Evolutionary conservation across 2,329 filamentous ascomycete species (phyloP).

Genomic region (Fusarium sublunatum): DNA sequence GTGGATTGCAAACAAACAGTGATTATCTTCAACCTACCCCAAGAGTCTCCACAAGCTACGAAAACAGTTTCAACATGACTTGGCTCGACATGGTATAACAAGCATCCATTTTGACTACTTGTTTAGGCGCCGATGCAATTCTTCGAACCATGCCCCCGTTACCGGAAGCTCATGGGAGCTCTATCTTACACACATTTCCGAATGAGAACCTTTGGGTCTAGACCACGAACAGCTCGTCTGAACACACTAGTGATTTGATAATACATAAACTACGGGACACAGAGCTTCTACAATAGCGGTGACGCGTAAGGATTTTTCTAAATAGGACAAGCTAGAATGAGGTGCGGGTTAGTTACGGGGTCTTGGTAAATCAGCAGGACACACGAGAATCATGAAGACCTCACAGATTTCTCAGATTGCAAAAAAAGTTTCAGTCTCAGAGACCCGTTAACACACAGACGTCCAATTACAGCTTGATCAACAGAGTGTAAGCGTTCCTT

Average conservation of each 20-base stretch:
- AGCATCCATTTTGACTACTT: conserved; percentile 6
- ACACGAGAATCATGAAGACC: conserved; percentile 15
- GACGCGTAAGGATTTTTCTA: conserved; percentile 20
- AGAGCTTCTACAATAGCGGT: not conserved
- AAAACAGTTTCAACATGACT: conserved; percentile 20
- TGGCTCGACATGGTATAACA: conserved; percentile 22
- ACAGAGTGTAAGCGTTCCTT: conserved; percentile 13
- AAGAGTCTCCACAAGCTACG: conserved; percentile 11
- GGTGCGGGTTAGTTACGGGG: conserved; percentile 5
- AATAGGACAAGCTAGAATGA: not conserved
- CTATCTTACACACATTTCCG: not conserved
- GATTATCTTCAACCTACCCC: conserved; percentile 1
- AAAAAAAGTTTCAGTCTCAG: conserved; percentile 8
- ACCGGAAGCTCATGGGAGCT: conserved; percentile 2
- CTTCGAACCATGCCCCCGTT: conserved; percentile 2
- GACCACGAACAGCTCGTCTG: not conserved
- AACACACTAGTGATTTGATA: not conserved
- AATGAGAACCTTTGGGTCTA: not conserved
- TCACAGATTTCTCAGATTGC: conserved; percentile 7
- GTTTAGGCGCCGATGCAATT: conserved; percentile 9
- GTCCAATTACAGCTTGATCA: conserved; percentile 26
- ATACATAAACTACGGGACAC: not conserved
- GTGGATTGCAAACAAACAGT: too few species aligned
- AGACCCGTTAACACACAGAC: conserved; percentile 3
- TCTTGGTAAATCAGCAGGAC: conserved; percentile 3